Conservation (phyloP, 208 protist genomes). For the Kentomonas sorsogonicus region DNA sequence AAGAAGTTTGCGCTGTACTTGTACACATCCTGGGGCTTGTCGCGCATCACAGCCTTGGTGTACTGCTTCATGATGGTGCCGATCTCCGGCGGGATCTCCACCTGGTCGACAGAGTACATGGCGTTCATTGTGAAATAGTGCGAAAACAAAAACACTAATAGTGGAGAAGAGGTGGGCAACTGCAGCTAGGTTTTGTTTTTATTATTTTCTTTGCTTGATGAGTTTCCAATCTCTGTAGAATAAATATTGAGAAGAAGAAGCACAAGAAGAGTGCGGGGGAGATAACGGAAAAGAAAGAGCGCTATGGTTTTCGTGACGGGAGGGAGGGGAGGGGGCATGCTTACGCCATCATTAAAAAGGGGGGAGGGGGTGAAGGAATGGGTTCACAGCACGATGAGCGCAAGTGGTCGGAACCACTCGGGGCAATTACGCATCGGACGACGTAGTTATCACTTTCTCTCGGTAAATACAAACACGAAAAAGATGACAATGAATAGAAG, state of each 20-base stretch:
- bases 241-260: neutral
- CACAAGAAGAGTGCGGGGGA: neutral
- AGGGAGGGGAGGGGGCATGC: too few species aligned
- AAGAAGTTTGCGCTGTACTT: constrained; percentile 94
- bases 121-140: constrained; percentile 54
- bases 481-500: neutral
- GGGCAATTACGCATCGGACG: too few species aligned
- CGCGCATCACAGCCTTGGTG: constrained; percentile 86
- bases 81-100: constrained; percentile 84
- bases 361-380: too few species aligned
- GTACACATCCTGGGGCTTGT: constrained; percentile 78
- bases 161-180: too few species aligned
- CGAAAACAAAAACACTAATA: too few species aligned
- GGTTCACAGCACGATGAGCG: too few species aligned
- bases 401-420: too few species aligned
- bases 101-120: constrained; percentile 87
- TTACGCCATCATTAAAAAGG: too few species aligned
- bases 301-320: too few species aligned
- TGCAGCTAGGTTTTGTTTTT: neutral
- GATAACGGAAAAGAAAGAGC: constrained; percentile 20
- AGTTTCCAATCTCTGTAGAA: neutral
- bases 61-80: constrained; percentile 92
- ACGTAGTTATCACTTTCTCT: neutral
- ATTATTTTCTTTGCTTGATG: neutral
- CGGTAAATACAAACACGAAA: neutral